phyloP scores from a whole-genome alignment of 805 yeast genomes.

The Pichia heedii region DNA sequence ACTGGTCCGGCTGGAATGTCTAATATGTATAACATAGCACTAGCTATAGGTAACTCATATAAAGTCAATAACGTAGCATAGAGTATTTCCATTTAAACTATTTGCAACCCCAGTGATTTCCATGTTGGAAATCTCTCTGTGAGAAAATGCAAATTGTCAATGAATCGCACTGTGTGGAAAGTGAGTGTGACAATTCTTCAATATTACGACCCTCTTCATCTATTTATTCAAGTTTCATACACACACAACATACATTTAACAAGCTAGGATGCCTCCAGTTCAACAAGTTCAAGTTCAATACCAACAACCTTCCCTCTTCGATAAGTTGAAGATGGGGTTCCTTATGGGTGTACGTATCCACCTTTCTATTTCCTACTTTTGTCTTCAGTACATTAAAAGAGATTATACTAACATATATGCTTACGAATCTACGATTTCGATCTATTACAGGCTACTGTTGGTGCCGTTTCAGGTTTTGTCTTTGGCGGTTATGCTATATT shows the following conservation, averaged over 20 bases:
- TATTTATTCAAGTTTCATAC: not conserved
- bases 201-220: not conserved
- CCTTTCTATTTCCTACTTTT: not conserved
- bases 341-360: conserved; percentile 70
- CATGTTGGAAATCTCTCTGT: too few relatives aligned
- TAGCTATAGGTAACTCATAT: too few relatives aligned
- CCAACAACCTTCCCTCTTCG: conserved; percentile 74
- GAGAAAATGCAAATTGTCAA: too few relatives aligned
- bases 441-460: conserved; percentile 49
- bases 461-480: conserved; percentile 89
- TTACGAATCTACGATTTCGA: too few relatives aligned
- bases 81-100: too few relatives aligned
- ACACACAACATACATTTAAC: not conserved
- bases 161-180: too few relatives aligned
- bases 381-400: too few relatives aligned
- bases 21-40: not conserved
- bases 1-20: conserved; percentile 7
- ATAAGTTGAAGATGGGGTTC: conserved; percentile 97
- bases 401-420: too few relatives aligned
- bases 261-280: conserved; percentile 49
- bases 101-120: too few relatives aligned
- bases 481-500: conserved; percentile 90
- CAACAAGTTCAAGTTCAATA: conserved; percentile 59
- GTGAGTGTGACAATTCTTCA: too few relatives aligned
- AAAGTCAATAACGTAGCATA: too few relatives aligned